Base-by-base conservation (phyloP, 176 grass and related monocot genomes). In the Panicum miliaceum region DNA sequence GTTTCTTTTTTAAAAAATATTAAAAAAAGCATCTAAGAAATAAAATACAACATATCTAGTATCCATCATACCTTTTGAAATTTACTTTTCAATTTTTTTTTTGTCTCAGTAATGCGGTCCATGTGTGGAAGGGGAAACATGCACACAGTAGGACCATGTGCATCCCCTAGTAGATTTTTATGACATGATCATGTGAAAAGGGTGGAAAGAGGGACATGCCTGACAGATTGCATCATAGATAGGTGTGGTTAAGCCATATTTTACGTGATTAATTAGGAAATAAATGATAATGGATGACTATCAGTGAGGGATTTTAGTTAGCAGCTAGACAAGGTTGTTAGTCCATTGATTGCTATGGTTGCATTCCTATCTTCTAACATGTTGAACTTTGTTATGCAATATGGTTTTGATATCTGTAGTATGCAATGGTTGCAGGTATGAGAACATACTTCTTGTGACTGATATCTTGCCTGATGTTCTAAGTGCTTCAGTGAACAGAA, bases 401-500 rank as follows among this genome's bases (percentile, higher is more conserved):
- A 60, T 86, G 47, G n/a, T 54, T 60, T 69, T 81, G 64, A 81
- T 68, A 16, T 16, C 46, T 68, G 26, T 41, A 42, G 26, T 56
- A 19, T 80, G 62, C 63, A 81, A 54, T 41, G 64, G 13, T 81
- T 53, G 51, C 64, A 81, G 78, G 64, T 81, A 81, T 1, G 64
- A 81, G 64, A 81, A 88, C 76, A 89, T 99, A 79, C 91, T 99
- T 86, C 88, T 94, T 75, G 86, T 84, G 26, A 83, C 86, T 45
- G 93, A 96, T 81, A 86, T 94, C 61, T 94, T 99, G 82, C 91
- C 97, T 42, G 93, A 99, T 83, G 90, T 92, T 47, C 86, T 99
- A 32, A 84, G 81, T 96, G 88, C 91, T 81, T 85, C 73, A 76
- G 90, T 93, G 64, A 91, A 73, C 75, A 87, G 81, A 74, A 92